Evolutionary conservation across 1,284 basidiomycete species (phyloP).

Genomic region (Cutaneotrichosporon cutaneum): DNA sequence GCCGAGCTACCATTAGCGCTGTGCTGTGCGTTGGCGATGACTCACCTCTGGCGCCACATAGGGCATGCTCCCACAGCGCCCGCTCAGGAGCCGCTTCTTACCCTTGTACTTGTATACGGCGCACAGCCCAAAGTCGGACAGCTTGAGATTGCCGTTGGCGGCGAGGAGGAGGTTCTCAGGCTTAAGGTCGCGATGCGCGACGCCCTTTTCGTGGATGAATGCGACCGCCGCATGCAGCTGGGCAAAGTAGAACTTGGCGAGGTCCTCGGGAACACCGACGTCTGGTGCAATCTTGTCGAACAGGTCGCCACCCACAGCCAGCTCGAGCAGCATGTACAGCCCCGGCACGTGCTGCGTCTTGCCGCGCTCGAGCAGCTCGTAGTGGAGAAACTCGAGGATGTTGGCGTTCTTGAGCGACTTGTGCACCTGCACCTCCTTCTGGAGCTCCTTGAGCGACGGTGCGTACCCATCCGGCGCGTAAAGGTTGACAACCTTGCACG

Average conservation of each 20-base stretch:
- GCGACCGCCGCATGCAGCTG: conserved; percentile 78
- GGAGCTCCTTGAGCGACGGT: conserved; percentile 66
- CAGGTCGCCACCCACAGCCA: conserved; percentile 89
- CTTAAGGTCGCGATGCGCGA: conserved; percentile 94
- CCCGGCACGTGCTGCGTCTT: conserved; percentile 62
- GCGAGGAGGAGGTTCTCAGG: conserved; percentile 91
- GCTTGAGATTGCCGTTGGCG: conserved; percentile 72
- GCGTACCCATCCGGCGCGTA: conserved; percentile 39
- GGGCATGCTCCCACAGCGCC: conserved; percentile 88
- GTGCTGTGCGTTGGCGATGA: conserved; percentile 14
- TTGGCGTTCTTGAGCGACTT: conserved; percentile 74
- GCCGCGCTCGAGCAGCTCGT: conserved; percentile 69
- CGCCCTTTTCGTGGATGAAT: conserved; percentile 84
- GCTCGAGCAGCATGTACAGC: conserved; percentile 88
- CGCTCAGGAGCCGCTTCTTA: conserved; percentile 71
- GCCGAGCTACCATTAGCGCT: conserved; percentile 34
- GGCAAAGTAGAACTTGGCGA: conserved; percentile 87
- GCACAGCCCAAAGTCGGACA: conserved; percentile 93
- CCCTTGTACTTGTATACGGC: conserved; percentile 89
- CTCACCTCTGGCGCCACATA: conserved; percentile 91
- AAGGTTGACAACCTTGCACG: conserved; percentile 77
- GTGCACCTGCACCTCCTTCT: conserved; percentile 94
- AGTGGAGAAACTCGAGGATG: conserved; percentile 80
- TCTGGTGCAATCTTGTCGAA: conserved; percentile 98
- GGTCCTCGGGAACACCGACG: conserved; percentile 78